Evolutionary conservation across 2,329 filamentous ascomycete genomes (phyloP).

Genomic region (Elsinoe australis): DNA sequence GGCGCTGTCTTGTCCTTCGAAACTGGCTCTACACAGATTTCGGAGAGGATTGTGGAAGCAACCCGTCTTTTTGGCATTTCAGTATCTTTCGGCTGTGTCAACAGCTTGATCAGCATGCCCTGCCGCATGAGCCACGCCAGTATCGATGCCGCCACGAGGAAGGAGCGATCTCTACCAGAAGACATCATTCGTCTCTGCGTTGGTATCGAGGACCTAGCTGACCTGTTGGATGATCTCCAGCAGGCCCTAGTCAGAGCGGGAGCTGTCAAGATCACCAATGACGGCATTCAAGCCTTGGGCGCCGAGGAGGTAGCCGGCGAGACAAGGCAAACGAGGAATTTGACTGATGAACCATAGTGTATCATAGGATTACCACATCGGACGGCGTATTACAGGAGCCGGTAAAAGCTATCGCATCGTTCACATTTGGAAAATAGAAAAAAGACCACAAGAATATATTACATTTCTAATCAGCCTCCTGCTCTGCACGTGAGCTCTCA

Average conservation of each 20-base stretch:
- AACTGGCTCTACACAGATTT: constrained; percentile 75
- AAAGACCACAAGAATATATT: not conserved
- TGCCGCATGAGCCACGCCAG: constrained; percentile 99
- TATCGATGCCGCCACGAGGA: constrained; percentile 88
- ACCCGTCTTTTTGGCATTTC: constrained; percentile 89
- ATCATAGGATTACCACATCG: constrained; percentile 4
- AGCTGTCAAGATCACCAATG: constrained; percentile 76
- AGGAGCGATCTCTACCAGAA: constrained; percentile 86
- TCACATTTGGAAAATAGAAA: constrained; percentile 1
- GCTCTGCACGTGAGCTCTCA: no score
- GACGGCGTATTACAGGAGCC: constrained; percentile 7
- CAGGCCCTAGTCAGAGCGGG: constrained; percentile 91
- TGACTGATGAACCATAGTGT: constrained; percentile 30
- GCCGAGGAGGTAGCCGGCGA: constrained; percentile 25
- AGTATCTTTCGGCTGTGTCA: constrained; percentile 96
- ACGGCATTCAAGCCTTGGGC: constrained; percentile 63
- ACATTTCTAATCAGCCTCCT: not conserved
- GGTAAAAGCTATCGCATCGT: constrained; percentile 5
- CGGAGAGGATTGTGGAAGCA: constrained; percentile 88
- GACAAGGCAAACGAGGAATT: constrained; percentile 27
- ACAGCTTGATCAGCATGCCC: constrained; percentile 97
- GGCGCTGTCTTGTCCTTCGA: constrained; percentile 95
- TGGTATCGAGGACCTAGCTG: constrained; percentile 86
- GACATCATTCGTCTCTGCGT: constrained; percentile 94
- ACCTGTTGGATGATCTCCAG: constrained; percentile 86